A percentile compares a stretch with the other conserved stretches of the same genome.
Conservation (phyloP, 2,329 filamentous ascomycete species). For the Catunica adiposa region DNA sequence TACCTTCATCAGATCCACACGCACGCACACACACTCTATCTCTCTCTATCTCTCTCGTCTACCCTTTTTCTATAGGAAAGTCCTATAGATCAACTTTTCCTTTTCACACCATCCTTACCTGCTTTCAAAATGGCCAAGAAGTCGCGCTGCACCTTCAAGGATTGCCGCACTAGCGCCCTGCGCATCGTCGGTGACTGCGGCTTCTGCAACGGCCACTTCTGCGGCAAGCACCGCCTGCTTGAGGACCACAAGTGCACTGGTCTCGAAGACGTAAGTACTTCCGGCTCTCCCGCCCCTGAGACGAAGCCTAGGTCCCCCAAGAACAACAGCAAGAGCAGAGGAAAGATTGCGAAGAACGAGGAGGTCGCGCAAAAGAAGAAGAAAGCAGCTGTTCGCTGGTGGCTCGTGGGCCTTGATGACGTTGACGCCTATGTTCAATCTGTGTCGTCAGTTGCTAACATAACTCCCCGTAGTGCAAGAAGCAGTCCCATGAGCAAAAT, state of each 20-base stretch:
- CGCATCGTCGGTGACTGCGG: conserved; percentile 91
- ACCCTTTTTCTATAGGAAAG: no score
- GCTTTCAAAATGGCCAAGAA: conserved; percentile 47
- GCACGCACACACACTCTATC: no score
- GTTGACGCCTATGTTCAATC: conserved; percentile 21
- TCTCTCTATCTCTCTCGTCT: no score
- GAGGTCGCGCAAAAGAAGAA: neutral
- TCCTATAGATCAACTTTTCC: neutral
- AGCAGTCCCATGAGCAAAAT: conserved; percentile 89
- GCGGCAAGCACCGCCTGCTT: conserved; percentile 81
- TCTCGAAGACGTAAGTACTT: conserved; percentile 59
- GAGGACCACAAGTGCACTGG: conserved; percentile 90
- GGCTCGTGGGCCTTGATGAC: conserved; percentile 27
- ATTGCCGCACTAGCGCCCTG: conserved; percentile 75
- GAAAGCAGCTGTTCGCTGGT: conserved; percentile 16
- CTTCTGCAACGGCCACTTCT: conserved; percentile 89
- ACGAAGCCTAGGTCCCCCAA: neutral
- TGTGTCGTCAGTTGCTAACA: conserved; percentile 3
- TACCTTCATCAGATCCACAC: neutral
- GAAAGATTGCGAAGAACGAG: neutral
- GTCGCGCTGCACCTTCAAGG: conserved; percentile 73
- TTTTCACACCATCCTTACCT: neutral
- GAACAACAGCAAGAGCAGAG: neutral
- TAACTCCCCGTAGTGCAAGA: conserved; percentile 55
- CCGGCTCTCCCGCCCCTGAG: neutral